phyloP scores from a whole-genome alignment of 2,329 filamentous ascomycete species.

The Pseudohalonectria lignicola region DNA sequence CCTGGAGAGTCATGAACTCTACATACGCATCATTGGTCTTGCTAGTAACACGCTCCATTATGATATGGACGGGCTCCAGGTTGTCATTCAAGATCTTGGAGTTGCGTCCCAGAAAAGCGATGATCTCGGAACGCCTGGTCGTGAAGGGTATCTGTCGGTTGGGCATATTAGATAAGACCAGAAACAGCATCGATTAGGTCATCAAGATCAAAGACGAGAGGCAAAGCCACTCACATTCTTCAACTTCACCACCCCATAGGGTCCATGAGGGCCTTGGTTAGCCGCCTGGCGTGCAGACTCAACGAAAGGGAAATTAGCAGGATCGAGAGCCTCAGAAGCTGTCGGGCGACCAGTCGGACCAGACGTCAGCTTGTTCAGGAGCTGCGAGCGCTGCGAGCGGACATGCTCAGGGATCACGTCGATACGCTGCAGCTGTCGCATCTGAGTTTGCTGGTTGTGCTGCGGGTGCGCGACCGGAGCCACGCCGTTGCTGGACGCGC shows the following conservation, averaged over 20 bases:
- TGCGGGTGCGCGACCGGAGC: not conserved
- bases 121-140: constrained; percentile 40
- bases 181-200: not conserved
- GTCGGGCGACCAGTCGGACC: constrained; percentile 21
- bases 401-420: constrained; percentile 9
- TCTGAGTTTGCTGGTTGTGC: not conserved
- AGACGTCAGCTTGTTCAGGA: constrained; percentile 24
- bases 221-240: constrained; percentile 31
- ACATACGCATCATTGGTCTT: constrained; percentile 53
- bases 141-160: constrained; percentile 41
- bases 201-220: not conserved
- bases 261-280: no score
- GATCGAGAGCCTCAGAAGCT: constrained; percentile 21
- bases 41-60: constrained; percentile 51
- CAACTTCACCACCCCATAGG: constrained; percentile 35
- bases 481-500: not conserved
- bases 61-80: constrained; percentile 48
- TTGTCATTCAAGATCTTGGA: constrained; percentile 41
- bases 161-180: not conserved
- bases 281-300: constrained; percentile 26
- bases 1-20: constrained; percentile 41
- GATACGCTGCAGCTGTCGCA: not conserved
- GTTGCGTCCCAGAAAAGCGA: constrained; percentile 48
- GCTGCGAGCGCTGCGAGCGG: constrained; percentile 19
- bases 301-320: constrained; percentile 33